Percentiles rank a stretch among this genome's conserved stretches.
Evolutionary conservation across 2,329 filamentous ascomycete species (phyloP).

Genomic region (Mollisia scopiformis): DNA sequence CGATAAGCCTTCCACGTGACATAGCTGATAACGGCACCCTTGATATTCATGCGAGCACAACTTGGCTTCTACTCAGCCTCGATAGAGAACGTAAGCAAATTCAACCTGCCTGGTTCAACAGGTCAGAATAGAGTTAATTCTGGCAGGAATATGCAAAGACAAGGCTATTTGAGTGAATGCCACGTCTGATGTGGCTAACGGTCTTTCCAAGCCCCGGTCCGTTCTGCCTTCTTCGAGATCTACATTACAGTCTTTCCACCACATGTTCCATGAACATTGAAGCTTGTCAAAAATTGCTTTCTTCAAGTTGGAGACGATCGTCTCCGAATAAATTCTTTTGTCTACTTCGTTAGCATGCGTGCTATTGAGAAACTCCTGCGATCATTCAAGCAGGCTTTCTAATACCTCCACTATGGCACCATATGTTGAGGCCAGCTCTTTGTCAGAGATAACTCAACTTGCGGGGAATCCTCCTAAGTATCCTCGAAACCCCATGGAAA

Average conservation of each 20-base stretch:
- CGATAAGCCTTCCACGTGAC: background rate
- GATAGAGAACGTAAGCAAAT: background rate
- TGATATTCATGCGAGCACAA: background rate
- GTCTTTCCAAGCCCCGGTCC: too few relatives aligned
- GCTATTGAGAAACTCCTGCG: background rate
- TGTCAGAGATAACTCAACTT: conserved; percentile 77
- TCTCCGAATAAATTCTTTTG: too few relatives aligned
- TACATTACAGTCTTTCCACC: background rate
- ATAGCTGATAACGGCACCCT: background rate
- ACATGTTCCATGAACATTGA: too few relatives aligned
- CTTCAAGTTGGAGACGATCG: too few relatives aligned
- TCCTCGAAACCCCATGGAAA: conserved; percentile 74
- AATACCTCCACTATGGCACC: conserved; percentile 8
- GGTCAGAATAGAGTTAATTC: background rate
- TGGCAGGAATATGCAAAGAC: background rate
- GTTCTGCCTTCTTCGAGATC: background rate
- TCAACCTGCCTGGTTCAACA: background rate
- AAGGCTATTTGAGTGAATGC: background rate
- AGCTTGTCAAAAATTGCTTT: too few relatives aligned
- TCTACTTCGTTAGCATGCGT: background rate
- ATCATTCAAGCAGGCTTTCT: background rate
- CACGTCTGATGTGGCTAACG: background rate
- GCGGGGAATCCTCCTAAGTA: conserved; percentile 88
- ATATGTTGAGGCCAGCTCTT: conserved; percentile 75
- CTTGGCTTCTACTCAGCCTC: background rate